Evolutionary conservation across 768 basidiomycete genomes (phyloP), one percentile per base, ranked within the genome.

Genomic region (Mycena galopus): DNA sequence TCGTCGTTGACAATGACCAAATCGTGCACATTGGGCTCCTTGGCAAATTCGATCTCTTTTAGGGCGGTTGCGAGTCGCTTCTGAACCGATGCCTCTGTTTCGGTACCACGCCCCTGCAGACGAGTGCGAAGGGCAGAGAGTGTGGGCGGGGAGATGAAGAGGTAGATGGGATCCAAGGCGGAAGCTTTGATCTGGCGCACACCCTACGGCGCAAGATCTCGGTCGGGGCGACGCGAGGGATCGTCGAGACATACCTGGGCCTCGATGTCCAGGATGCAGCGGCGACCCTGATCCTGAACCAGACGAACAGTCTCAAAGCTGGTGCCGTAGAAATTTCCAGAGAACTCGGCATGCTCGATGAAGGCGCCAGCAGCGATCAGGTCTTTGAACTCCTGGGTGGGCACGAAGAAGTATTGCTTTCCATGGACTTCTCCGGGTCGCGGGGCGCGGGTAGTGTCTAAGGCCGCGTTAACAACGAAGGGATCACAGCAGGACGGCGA

Each of bases 201-300:
- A 60, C 97, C 97, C 95, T 97, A 82, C 44, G 39, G 64, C 69
- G 61, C 70, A 66, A 75, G 50, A 35, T 65, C 72, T 75, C 78
- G 57, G 70, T 75, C 50, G 58, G 53, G 25, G 50, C 50, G 63
- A 67, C 25, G 47, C 37, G 63, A 33, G 51, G 63, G 56, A 30
- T 60, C 72, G 27, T 64, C 53, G 53, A 23, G 57, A 83, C 86
- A 67, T 79, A 94, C 96, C 92, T 99, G 97, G 12, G 94, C 92
- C 78, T 99, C 97, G 69, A 99, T 99, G 80, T 99, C 97, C 44
- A 99, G 88, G 69, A 99, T 92, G 80, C 97, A 98, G 16, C 95
- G 90, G 72, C 88, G 89, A 19, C 94, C 95, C 4, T 88, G 85
- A 21, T 87, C 81, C 39, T 90, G 86, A 30, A 98, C 92, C 33